Conservation (phyloP, 805 yeast genomes). For the Yarrowia sp. region DNA sequence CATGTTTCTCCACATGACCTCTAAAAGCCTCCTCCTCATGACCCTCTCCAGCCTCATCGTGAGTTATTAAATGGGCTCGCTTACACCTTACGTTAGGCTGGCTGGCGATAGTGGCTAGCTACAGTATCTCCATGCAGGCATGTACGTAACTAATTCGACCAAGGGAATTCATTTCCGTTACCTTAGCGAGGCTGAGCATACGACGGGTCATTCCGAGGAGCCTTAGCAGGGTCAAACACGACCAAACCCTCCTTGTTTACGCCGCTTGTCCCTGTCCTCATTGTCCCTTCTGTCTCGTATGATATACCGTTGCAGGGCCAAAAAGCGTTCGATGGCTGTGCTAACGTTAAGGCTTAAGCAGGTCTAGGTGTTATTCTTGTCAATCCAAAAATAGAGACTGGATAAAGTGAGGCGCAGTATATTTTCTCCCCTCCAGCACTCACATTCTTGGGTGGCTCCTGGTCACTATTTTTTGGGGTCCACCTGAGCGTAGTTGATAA, state of each 20-base stretch:
- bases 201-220: not conserved
- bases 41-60: not conserved
- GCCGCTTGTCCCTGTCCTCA: not conserved
- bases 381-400: slow-evolving; percentile 12
- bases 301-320: slow-evolving; percentile 9
- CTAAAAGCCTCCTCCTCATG: too few species aligned
- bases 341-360: slow-evolving; percentile 24
- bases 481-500: not conserved
- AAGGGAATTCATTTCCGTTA: not conserved
- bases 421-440: not conserved
- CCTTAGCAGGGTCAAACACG: too few species aligned
- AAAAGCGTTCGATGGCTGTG: slow-evolving; percentile 17
- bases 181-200: slow-evolving; percentile 12
- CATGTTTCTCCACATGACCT: too few species aligned
- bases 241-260: too few species aligned
- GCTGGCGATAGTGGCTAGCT: not conserved
- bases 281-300: not conserved
- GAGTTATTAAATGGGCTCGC: not conserved
- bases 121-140: slow-evolving; percentile 15
- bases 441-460: not conserved
- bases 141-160: slow-evolving; percentile 1
- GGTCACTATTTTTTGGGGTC: too few species aligned
- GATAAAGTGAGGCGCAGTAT: slow-evolving; percentile 10
- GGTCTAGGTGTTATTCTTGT: slow-evolving; percentile 15
- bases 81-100: not conserved